Evolutionary conservation across 805 yeast species (phyloP), one percentile per base, ranked within the genome.

Genomic region (Citeromyces nyonsensis): DNA sequence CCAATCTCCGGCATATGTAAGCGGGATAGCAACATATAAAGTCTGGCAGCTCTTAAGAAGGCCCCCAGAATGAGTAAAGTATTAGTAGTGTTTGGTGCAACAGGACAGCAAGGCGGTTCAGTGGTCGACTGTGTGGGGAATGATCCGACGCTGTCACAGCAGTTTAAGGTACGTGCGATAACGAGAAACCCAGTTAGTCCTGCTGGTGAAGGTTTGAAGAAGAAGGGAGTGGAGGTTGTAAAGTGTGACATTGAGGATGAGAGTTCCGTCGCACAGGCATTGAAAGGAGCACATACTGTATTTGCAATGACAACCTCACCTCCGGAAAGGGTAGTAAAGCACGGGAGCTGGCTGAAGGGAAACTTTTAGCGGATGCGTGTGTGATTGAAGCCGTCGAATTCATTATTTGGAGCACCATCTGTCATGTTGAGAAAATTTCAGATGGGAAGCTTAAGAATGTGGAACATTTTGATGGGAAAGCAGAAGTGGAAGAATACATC

Each of bases 91-190:
- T 36, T 36, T 24, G 39, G 39, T 18, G 39, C 39, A 7, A 36
- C 39, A 6, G 39, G 39, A 9, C 25, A 25, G 6, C 45, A 42
- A 33, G 45, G 45, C 22, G 35, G 45, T 24, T 39, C 45, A 4
- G 35, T 42, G 24, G 30, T 38, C 3, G 20, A 28, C 4, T 15
- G 22, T 26, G 34, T 41, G 5, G 33, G 36, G 6, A 12, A 6
- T 5, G 25, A 30, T n/a, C 7, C 22, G 3, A 24, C 13, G 3
- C 32, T 41, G 9, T 28, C 38, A 5, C 13, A 24, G 2, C 20
- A 34, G 18, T 41, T 27, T 31, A 39, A 24, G 24, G 29, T 41
- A 18, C 31, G 45, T 7, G 45, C 29, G 24, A 20, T 41, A 11
- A 41, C 45, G 11, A 34, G 43, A 10, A 33, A 40, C 29, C 15